phyloP scores from a whole-genome alignment of 2,329 filamentous ascomycete species.

The Aspergillus fumigatiaffinis region DNA sequence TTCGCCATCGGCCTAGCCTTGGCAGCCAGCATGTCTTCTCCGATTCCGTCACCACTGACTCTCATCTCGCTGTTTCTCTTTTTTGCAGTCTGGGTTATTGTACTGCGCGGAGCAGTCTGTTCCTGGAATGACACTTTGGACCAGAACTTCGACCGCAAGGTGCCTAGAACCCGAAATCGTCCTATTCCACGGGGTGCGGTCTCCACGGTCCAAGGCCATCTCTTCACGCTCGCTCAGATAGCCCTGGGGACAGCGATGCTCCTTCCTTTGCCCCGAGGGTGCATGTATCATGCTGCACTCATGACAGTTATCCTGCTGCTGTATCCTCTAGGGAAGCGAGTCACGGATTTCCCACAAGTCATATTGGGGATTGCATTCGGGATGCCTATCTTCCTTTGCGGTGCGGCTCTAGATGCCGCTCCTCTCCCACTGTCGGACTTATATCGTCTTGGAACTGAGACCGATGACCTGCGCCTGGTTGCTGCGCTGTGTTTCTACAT shows the following conservation, averaged over 20 bases:
- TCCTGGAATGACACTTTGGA: constrained; percentile 92
- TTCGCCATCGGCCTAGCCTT: constrained; percentile 80
- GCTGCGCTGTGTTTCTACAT: not conserved
- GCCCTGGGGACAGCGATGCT: not conserved
- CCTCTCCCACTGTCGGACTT: not conserved
- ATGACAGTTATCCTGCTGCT: constrained; percentile 54
- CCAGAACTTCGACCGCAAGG: constrained; percentile 77
- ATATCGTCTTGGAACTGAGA: not conserved
- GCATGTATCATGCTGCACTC: not conserved
- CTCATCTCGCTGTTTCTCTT: constrained; percentile 46
- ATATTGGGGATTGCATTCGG: constrained; percentile 79
- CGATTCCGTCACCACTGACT: constrained; percentile 60
- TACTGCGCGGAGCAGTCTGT: constrained; percentile 86
- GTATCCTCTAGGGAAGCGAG: constrained; percentile 79
- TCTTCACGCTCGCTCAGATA: constrained; percentile 67
- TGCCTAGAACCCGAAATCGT: constrained; percentile 69
- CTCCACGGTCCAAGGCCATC: constrained; percentile 64
- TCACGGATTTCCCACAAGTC: constrained; percentile 83
- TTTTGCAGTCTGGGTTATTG: constrained; percentile 70
- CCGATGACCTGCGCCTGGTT: not conserved
- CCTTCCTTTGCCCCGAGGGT: not conserved
- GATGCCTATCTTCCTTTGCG: constrained; percentile 40
- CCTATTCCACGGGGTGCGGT: constrained; percentile 78
- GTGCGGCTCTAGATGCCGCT: not conserved
- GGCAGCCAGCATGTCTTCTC: constrained; percentile 52